Base-by-base conservation (phyloP, 2,329 filamentous ascomycete species). In the Xylaria sp. region DNA sequence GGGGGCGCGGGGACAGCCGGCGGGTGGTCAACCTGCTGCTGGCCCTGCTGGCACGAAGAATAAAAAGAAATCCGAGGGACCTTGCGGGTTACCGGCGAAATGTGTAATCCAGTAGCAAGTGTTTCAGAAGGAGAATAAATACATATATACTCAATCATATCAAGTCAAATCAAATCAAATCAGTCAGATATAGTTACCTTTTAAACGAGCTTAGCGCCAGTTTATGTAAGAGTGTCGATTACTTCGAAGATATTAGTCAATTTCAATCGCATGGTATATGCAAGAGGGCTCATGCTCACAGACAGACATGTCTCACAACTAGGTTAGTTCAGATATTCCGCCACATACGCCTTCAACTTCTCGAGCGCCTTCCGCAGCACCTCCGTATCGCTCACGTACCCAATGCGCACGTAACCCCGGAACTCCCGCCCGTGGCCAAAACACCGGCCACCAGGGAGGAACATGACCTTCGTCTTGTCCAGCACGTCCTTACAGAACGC, bases 61-160 rank as follows among this genome's bases (percentile, higher is more conserved):
- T 60, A 79, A 86, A 71, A 81, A 86, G 67, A 82, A 85, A 63
- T 86, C 86, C 65, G 88, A 91, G 76, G 91, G 92, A 0, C 92
- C 91, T 54, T 97, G 93, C 78, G 92, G 93, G 25, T 82, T 96
- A 75, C 93, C 93, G 37, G 82, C 84, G 60, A 94, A 94, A 78
- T 96, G 93, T 80, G 81, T 83, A 55, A 88, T 96, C 74, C 82
- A 67, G 23, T 69, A 67, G 60, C 23, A 27, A 16, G 57, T 9
- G 37, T 8, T 62, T 65, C 23, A 8, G 21, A 23, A 16, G n/a
- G 8, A 42, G 16, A 54, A 54, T 54, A 35, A 3, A 32, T 54
- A 54, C 16, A 44, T 47, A 29, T 10, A 61, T 42, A 54, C 21
- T 61, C n/a, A 27, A 37, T 37, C 50, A 57, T 2, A 9, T 35